Conservation (phyloP, 2,329 filamentous ascomycete species). For the Paracamarosporium sp. region DNA sequence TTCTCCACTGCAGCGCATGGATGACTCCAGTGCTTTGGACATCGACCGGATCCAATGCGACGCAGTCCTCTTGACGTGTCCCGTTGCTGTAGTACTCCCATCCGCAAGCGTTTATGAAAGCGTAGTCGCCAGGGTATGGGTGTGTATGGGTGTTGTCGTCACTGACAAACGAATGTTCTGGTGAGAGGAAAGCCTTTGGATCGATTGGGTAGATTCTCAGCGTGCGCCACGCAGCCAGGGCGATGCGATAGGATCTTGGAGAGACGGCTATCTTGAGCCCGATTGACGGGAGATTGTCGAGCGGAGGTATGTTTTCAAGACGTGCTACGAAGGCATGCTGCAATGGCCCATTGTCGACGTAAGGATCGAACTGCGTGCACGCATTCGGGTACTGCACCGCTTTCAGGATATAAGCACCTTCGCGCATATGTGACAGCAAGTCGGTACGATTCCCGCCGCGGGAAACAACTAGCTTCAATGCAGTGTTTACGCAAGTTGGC, state of each 20-base stretch:
- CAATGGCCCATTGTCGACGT: slow-evolving; percentile 4
- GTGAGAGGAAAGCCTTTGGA: slow-evolving; percentile 27
- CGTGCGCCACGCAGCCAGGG: slow-evolving; percentile 29
- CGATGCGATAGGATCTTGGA: slow-evolving; percentile 22
- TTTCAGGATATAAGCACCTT: slow-evolving; percentile 28
- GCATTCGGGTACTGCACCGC: slow-evolving; percentile 15
- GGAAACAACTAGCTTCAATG: slow-evolving; percentile 9
- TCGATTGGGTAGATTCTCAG: slow-evolving; percentile 26
- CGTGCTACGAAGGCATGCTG: slow-evolving; percentile 24
- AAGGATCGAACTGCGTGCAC: slow-evolving; percentile 15
- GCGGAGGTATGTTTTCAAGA: slow-evolving; percentile 17
- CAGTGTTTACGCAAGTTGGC: slow-evolving; percentile 20
- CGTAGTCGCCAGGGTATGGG: slow-evolving; percentile 8
- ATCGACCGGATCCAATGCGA: slow-evolving; percentile 23
- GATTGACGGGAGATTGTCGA: slow-evolving; percentile 22
- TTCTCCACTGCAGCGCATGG: slow-evolving; percentile 20
- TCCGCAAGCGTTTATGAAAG: slow-evolving; percentile 13
- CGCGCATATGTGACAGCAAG: not conserved
- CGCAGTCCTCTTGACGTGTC: slow-evolving; percentile 8
- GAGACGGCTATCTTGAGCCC: slow-evolving; percentile 28
- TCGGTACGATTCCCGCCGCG: not conserved
- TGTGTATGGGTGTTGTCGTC: not conserved
- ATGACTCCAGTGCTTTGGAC: slow-evolving; percentile 22
- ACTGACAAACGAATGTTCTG: not conserved
- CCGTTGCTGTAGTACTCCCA: slow-evolving; percentile 16